Base-by-base conservation (phyloP, 768 basidiomycete species). In the Polyporus arcularius region DNA sequence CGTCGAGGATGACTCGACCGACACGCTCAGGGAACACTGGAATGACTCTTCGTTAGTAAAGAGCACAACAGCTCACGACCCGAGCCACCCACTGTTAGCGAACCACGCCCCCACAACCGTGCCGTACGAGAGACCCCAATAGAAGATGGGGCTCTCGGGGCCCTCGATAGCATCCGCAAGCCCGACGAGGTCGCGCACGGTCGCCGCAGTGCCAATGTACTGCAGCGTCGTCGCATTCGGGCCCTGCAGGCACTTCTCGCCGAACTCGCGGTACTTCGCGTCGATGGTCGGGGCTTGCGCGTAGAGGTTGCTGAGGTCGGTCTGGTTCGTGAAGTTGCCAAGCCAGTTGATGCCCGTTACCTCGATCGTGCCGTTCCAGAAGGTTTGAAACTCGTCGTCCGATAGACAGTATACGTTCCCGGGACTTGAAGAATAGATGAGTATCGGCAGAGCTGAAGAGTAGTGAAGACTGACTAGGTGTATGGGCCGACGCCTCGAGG, bases 81-180 rank as follows among this genome's bases (percentile, higher is more conserved):
- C 35, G 35, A 35, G 28, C n/a, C 14, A 46, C 62, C 15, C 16
- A 63, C 62, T 63, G 21, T 58, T 59, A 1, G 50, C 35, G 53
- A 63, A 59, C 35, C 48, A 53, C 26, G 45, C 21, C n/a, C 62
- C 62, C 11, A 63, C 49, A 2, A 58, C 16, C 9, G 62, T 63
- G 21, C 62, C 57, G 14, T 63, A 63, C 10, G 62, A 63, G 3
- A 63, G 38, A 4, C 62, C 62, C 62, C 62, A 63, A 42, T 63
- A 63, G 12, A 50, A 46, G 41, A 63, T 58, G 18, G 51, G 52
- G 3, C 43, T 58, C 4, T 42, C 31, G 4, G 47, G 53, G 11
- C 62, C 62, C 8, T 53, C 52, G n/a, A 63, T 51, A 4, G 54
- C 53, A 45, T 63, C 57, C 28, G 57, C 57, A 0, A 63, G 57